phyloP scores from a whole-genome alignment of 495 filamentous ascomycete species.

The Neurospora discreta region DNA sequence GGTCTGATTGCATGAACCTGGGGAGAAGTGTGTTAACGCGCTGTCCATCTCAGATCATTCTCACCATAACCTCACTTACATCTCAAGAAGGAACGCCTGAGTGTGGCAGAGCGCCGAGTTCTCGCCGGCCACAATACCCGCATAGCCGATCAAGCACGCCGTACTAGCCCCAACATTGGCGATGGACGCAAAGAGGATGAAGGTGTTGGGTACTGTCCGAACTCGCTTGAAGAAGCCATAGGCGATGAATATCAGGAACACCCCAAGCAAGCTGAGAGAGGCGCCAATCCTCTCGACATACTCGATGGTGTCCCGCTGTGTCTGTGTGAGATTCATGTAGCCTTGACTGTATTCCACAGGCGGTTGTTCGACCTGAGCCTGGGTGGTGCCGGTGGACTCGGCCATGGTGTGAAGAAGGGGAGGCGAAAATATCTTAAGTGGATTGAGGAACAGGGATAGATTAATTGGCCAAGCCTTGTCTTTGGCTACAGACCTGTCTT shows the following conservation, averaged over 20 bases:
- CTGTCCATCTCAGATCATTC: background rate
- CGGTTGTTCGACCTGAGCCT: background rate
- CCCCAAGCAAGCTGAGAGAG: conserved; percentile 54
- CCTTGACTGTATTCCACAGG: background rate
- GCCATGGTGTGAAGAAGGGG: background rate
- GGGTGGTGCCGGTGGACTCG: background rate
- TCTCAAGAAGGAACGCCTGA: conserved; percentile 64
- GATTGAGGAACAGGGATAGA: conserved; percentile 9
- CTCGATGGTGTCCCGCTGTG: conserved; percentile 21
- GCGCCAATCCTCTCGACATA: conserved; percentile 36
- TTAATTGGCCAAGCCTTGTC: conserved; percentile 2
- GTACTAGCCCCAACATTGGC: conserved; percentile 71
- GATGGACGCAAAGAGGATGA: conserved; percentile 74
- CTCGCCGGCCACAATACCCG: conserved; percentile 40
- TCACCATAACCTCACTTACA: conserved; percentile 23
- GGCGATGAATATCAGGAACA: conserved; percentile 58
- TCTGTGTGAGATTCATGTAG: conserved; percentile 22
- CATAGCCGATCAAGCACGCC: conserved; percentile 58
- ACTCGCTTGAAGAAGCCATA: conserved; percentile 49
- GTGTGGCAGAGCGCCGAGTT: conserved; percentile 53
- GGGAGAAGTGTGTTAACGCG: background rate
- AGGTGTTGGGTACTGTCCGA: conserved; percentile 68
- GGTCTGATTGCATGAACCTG: conserved; percentile 49
- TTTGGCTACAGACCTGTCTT: background rate
- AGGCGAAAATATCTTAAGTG: conserved; percentile 4